A percentile compares a stretch with the other conserved stretches of the same genome.
Evolutionary conservation across 1,284 basidiomycete species (phyloP).

Genomic region (Leucocoprinus gongylophorus): DNA sequence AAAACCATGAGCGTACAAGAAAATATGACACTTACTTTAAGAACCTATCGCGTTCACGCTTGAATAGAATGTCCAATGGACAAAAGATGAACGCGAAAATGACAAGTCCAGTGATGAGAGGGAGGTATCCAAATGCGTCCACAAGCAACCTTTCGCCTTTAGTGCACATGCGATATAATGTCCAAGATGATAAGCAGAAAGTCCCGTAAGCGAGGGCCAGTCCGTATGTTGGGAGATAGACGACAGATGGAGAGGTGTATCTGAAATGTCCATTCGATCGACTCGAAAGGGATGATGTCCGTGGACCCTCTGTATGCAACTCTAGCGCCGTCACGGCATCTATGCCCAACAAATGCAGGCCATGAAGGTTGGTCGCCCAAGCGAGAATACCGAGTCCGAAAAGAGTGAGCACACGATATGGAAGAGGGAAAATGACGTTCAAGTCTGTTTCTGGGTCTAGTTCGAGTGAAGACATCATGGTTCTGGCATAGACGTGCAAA

Average conservation of each 20-base stretch:
- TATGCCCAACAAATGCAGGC: constrained; percentile 66
- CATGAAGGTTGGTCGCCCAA: constrained; percentile 87
- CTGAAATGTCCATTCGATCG: constrained; percentile 24
- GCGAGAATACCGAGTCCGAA: constrained; percentile 64
- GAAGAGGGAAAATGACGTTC: constrained; percentile 65
- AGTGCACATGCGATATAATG: constrained; percentile 54
- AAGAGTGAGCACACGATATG: constrained; percentile 74
- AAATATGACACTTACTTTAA: constrained; percentile 49
- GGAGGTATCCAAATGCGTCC: constrained; percentile 71
- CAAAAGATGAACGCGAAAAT: constrained; percentile 52
- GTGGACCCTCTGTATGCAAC: constrained; percentile 35
- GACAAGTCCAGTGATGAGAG: constrained; percentile 58
- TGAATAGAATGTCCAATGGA: constrained; percentile 61
- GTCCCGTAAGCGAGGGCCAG: constrained; percentile 53
- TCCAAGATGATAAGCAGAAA: constrained; percentile 62
- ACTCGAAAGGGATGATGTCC: constrained; percentile 29
- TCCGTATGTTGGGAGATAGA: constrained; percentile 63
- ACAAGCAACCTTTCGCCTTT: constrained; percentile 50
- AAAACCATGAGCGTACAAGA: constrained; percentile 4
- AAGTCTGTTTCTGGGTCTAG: constrained; percentile 36
- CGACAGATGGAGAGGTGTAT: constrained; percentile 10
- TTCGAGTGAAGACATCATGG: constrained; percentile 28
- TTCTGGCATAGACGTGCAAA: constrained; percentile 10
- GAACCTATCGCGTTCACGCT: constrained; percentile 67
- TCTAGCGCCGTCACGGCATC: constrained; percentile 69